Conservation (phyloP, 768 basidiomycete genomes). For the Collybia nuda region DNA sequence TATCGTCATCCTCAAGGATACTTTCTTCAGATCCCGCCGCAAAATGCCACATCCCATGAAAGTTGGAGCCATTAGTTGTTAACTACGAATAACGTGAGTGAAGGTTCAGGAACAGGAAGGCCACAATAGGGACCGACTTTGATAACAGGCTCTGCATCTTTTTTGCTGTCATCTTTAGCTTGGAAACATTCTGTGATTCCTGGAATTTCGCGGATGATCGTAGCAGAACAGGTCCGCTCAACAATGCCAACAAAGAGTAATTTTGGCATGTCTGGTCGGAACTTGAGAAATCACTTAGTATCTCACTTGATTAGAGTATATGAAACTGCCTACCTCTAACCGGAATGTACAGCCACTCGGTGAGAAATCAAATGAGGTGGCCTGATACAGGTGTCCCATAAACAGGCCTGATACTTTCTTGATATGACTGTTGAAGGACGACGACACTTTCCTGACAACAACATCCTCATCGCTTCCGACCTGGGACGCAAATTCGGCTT, state of each 20-base stretch:
- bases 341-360: slow-evolving; percentile 70
- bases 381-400: slow-evolving; percentile 56
- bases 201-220: slow-evolving; percentile 87
- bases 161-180: slow-evolving; percentile 56
- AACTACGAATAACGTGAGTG: slow-evolving; percentile 42
- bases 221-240: slow-evolving; percentile 81
- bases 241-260: slow-evolving; percentile 91
- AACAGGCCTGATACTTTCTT: slow-evolving; percentile 50
- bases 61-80: slow-evolving; percentile 92
- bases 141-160: slow-evolving; percentile 44
- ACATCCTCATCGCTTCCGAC: slow-evolving; percentile 35
- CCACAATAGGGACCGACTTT: slow-evolving; percentile 36
- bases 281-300: slow-evolving; percentile 45
- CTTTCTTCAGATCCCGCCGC: slow-evolving; percentile 48
- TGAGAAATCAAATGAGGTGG: slow-evolving; percentile 73
- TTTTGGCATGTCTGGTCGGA: slow-evolving; percentile 86
- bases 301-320: background rate
- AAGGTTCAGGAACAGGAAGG: background rate
- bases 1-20: slow-evolving; percentile 72
- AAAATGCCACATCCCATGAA: slow-evolving; percentile 85
- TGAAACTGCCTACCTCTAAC: slow-evolving; percentile 64
- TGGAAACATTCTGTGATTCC: slow-evolving; percentile 89
- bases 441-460: slow-evolving; percentile 22
- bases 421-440: slow-evolving; percentile 40
- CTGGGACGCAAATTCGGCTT: slow-evolving; percentile 60